Evolutionary conservation across 441 rosid species (phyloP), one percentile per base, ranked within the genome.

Genomic region (Viola pubescens): DNA sequence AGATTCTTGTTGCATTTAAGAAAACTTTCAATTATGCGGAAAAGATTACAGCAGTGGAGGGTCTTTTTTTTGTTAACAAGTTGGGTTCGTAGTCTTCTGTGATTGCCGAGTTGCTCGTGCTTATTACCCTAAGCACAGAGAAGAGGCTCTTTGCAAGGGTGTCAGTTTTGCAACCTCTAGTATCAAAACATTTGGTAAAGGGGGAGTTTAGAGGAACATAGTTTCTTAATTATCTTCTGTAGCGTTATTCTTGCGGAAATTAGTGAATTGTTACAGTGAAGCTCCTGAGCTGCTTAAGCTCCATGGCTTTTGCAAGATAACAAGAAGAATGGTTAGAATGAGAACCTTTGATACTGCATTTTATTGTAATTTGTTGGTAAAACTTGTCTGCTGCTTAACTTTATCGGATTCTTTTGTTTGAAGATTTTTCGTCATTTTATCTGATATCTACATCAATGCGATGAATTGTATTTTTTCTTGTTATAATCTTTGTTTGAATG

Each of bases 11-110:
- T 0, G 68, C 63, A 6, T 64, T 77, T 44, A 11, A 6, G 10
- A 70, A 59, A 6, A 9, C 81, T 77, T 5, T 6, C 6, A 9
- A 45, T 26, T 52, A 51, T 76, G 66, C 54, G 47, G 53, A 73
- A 52, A 69, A 60, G 8, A 12, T 71, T 19, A 48, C 4, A 51
- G 16, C 49, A 0, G 54, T 10, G n/a, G 69, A 66, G 74, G 59
- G 66, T 52, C 51, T 16, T 16, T 16, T 66, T 43, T 12, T 63
- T 44, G 70, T 66, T 3, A 54, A 55, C 52, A 52, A 66, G 48
- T 37, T 69, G 72, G 61, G 63, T 11, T 52, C 11, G 55, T 3
- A 44, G 6, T n/a, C 62, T 13, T 12, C 62, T 3, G 48, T 2
- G 50, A 16, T 66, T 46, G 60, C 54, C 9, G 48, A 39, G 13